Percentiles rank a stretch among this genome's conserved stretches.
Evolutionary conservation across 371 early-diverging fungal genomes (phyloP).

Genomic region (Mortierella sp.): DNA sequence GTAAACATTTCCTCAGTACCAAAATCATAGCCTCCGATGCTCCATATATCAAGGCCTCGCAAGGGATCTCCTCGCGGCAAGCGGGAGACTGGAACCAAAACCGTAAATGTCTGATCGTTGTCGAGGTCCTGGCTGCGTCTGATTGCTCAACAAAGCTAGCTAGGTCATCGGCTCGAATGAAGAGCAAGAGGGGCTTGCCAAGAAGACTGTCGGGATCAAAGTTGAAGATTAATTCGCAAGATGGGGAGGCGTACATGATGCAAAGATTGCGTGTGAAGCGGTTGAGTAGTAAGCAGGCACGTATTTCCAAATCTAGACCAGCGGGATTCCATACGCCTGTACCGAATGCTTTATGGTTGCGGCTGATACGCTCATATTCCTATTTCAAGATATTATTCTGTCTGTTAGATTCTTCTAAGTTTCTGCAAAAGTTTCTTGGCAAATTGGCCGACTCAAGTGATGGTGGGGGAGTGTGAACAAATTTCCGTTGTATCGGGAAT

Average conservation of each 20-base stretch:
- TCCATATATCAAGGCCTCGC: constrained; percentile 49
- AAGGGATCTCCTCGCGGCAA: constrained; percentile 36
- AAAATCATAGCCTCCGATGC: constrained; percentile 45
- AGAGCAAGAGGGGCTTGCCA: constrained; percentile 42
- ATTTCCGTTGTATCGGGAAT: too few relatives aligned
- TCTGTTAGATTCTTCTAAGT: too few relatives aligned
- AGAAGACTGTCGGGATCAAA: constrained; percentile 22
- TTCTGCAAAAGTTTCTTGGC: too few relatives aligned
- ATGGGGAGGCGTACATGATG: constrained; percentile 49
- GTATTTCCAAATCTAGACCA: constrained; percentile 38
- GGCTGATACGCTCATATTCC: constrained; percentile 46
- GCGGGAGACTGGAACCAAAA: constrained; percentile 51
- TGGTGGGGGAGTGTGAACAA: too few relatives aligned
- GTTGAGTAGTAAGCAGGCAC: constrained; percentile 53
- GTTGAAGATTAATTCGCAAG: constrained; percentile 35
- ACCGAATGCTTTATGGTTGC: constrained; percentile 39
- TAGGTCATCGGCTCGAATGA: constrained; percentile 45
- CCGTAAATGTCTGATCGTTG: constrained; percentile 40
- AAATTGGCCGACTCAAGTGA: too few relatives aligned
- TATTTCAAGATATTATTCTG: not conserved
- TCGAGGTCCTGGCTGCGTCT: constrained; percentile 43
- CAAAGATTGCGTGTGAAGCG: constrained; percentile 37
- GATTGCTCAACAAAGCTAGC: constrained; percentile 38
- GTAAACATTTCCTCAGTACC: constrained; percentile 37
- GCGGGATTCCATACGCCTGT: constrained; percentile 33